Base-by-base conservation (phyloP, 2,329 filamentous ascomycete species). In the Ampelomyces quisqualis region DNA sequence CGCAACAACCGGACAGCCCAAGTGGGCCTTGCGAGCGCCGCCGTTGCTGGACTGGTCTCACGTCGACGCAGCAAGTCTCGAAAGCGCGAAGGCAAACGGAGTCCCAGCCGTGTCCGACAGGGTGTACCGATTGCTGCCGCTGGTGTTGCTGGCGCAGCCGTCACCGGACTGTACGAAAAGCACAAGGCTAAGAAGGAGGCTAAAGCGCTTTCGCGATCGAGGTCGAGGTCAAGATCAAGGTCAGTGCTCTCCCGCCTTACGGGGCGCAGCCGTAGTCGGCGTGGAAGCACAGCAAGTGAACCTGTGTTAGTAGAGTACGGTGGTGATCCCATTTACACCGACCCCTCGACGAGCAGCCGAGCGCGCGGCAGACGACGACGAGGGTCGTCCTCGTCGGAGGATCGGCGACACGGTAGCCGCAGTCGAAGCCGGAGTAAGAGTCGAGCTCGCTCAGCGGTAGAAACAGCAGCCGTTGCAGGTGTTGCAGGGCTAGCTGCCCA, bases 221-320 rank as follows among this genome's bases (percentile, higher is more conserved):
- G 58, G 31, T 71, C 67, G 38, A 58, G 57, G 40, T 69, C 67
- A 51, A 71, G 74, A 52, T 77, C 75, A 55, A 68, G 67, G 64
- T 70, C 67, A 56, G 65, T 68, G 60, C 64, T 58, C 49, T 73
- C 71, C 42, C 64, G 71, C 73, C 53, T 58, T 22, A 58, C 51
- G 36, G 56, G 56, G 38, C 56, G 54, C 30, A 58, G 43, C 50
- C 55, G 53, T 43, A 54, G 71, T 58, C 60, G 68, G 65, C 62
- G 64, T 45, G 61, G 67, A 52, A 69, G 63, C 62, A 60, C 74
- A 57, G 65, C 69, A 49, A 72, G 70, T 68, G 70, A 75, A 57
- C 68, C 70, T 57, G 74, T 72, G 45, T 67, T 84, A 65, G 81
- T 84, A 68, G 80, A 82, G 62, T 84, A 85, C 63, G 81, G 81